Evolutionary conservation across 306 rosid genomes (phyloP), one percentile per base, ranked within the genome.

Genomic region (Gynostemma pentaphyllum): DNA sequence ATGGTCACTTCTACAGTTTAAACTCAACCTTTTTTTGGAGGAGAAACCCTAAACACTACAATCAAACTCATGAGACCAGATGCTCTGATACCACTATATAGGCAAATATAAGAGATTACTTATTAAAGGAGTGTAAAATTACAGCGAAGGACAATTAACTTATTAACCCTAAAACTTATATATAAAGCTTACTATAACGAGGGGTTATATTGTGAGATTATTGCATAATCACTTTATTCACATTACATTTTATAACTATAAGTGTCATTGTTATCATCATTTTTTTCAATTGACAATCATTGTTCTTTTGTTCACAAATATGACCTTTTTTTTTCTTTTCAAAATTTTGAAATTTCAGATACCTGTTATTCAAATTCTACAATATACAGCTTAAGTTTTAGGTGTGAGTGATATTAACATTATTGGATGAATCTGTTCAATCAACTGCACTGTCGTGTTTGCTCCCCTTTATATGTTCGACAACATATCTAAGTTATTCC

Each of bases 361-460:
- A 56, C 98, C 98, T 1, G 80, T 80, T 30, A 64, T 75, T 70
- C 82, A 88, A 79, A 83, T 91, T 74, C 72, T 78, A 74, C 79
- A 81, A 68, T 84, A 85, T 76, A 79, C 96, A 59, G 57, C 85
- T 70, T 95, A 88, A 78, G 82, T 88, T 62, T 71, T 91, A 74
- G 95, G 98, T 64, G n/a, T n/a, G n/a, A n/a, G 98, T 91, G 29
- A 83, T 85, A 79, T 73, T 88, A 79, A 96, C 98, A 36, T 78
- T 91, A 68, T 87, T 91, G 7, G 85, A 82, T 77, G 98, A 88
- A 84, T 78, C 84, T 59, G 98, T 91, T 69, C 98, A 91, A 67
- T 78, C 86, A 75, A 91, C 98, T 71, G 95, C 96, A 64, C 91
- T 91, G 54, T 80, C 96, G 45, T 85, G 95, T 84, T 80, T 88